phyloP scores from a whole-genome alignment of 2,329 filamentous ascomycete genomes.

The Clarireedia sp. region DNA sequence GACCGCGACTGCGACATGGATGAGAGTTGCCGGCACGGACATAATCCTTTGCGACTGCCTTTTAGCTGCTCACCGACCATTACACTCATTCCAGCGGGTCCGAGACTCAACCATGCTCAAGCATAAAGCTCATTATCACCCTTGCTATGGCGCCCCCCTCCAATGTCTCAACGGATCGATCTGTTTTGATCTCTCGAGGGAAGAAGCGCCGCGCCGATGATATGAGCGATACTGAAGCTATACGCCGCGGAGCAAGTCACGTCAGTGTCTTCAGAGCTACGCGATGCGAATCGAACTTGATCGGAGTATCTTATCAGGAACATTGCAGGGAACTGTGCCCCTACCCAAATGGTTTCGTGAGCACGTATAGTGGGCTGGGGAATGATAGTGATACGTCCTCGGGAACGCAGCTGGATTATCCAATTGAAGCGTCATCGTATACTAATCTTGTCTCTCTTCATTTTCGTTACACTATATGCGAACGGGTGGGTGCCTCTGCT shows the following conservation, averaged over 20 bases:
- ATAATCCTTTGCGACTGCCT: background rate
- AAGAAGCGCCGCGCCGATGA: constrained; percentile 2
- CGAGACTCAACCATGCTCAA: background rate
- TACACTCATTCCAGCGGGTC: no score
- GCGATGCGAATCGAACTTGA: no score
- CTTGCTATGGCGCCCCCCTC: background rate
- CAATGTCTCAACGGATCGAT: background rate
- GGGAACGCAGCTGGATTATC: no score
- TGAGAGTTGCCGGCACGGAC: background rate
- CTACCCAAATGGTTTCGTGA: no score
- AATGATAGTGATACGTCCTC: no score
- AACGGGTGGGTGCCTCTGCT: constrained; percentile 1
- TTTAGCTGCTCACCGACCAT: background rate
- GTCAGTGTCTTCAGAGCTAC: no score
- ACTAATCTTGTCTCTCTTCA: background rate
- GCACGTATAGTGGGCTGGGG: no score
- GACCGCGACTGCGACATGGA: background rate
- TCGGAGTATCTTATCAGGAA: no score
- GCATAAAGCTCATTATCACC: background rate
- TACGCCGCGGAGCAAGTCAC: background rate
- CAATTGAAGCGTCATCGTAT: background rate
- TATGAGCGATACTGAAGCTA: background rate
- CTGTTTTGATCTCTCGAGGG: background rate
- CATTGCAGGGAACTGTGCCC: no score
- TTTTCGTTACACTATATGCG: constrained; percentile 1